Evolutionary conservation across 768 basidiomycete species (phyloP), one percentile per base, ranked within the genome.

Genomic region (Lentinula guzmanii): DNA sequence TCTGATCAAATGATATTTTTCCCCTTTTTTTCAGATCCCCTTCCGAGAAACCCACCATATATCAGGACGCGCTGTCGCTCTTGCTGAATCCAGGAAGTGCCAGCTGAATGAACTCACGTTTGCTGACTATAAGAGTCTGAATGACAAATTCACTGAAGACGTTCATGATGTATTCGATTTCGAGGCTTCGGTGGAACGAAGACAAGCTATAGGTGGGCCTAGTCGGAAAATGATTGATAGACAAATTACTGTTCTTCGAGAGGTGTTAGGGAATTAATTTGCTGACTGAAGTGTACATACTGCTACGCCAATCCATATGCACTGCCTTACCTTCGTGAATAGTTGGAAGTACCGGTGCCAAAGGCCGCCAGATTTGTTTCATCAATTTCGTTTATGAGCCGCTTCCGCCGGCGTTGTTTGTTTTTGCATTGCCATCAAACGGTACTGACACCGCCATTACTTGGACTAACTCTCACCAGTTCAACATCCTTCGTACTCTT

Each of bases 31-130:
- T 11, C 67, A 97, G 95, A 91, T 95, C 46, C 97, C 97, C 7
- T 98, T 99, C 86, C 89, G 97, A 48, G 94, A 98, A 75, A 99
- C 97, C 1, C 97, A 99, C 71, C 97, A 99, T 72, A 86, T 99
- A 66, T 98, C 97, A 4, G 97, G 97, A 4, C 88, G 93, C 13
- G 95, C 96, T 18, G 96, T 99, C 51, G 95, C 96, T 1, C 80
- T 98, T 42, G 96, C 96, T 0, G 97, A 99, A 72, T 78, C 87
- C 46, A 84, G 86, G 37, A 81, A 83, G 62, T 88, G 90, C 67
- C 90, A 92, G 68, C 80, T 99, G 45, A 87, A 92, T 64, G 86
- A 91, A 55, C 82, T 99, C 63, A 80, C 86, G 1, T 77, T 95
- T 54, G 76, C 85, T 39, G 93, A 99, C 73, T 95, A 85, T 77